These are phyloP conservation scores for Vaccinium corymbosum DNA, from an alignment of 148 eudicot species.

Conservation along the genomic window DNA sequence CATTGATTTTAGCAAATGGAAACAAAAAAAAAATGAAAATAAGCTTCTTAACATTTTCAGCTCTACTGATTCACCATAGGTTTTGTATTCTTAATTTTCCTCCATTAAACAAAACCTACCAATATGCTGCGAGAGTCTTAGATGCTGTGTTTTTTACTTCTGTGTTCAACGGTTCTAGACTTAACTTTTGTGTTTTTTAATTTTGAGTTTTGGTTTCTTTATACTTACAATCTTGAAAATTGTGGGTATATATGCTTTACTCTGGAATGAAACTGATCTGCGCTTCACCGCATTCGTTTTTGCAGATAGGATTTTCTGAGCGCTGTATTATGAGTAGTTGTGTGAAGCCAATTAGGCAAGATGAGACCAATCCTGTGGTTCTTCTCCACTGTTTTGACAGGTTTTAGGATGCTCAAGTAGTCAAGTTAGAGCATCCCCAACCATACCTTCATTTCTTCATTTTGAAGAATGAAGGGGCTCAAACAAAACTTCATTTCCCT, in stretches of 20 bases:
- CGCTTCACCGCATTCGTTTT: neutral
- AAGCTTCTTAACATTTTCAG: neutral
- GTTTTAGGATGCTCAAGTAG: constrained; percentile 25
- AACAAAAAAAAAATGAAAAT: neutral
- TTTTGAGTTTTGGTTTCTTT: neutral
- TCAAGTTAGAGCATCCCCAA: neutral
- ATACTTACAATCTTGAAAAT: neutral
- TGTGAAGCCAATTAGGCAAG: constrained; percentile 54
- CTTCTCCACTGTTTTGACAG: constrained; percentile 89
- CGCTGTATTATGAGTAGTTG: constrained; percentile 81
- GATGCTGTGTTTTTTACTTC: too few species aligned
- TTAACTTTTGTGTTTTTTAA: neutral
- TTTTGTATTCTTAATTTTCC: neutral
- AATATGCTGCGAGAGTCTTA: too few species aligned
- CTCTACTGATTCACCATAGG: neutral
- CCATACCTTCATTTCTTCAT: too few species aligned
- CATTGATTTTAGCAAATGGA: too few species aligned
- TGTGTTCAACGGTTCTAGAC: neutral
- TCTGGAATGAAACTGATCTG: neutral
- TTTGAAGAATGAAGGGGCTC: too few species aligned
- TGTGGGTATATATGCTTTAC: neutral
- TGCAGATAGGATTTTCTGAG: constrained; percentile 46
- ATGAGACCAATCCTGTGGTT: constrained; percentile 61
- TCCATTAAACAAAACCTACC: neutral
- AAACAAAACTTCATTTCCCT: too few species aligned